These are phyloP conservation scores for Lotus japonicus DNA, from an alignment of 306 rosid genomes.

Conservation along the genomic window DNA sequence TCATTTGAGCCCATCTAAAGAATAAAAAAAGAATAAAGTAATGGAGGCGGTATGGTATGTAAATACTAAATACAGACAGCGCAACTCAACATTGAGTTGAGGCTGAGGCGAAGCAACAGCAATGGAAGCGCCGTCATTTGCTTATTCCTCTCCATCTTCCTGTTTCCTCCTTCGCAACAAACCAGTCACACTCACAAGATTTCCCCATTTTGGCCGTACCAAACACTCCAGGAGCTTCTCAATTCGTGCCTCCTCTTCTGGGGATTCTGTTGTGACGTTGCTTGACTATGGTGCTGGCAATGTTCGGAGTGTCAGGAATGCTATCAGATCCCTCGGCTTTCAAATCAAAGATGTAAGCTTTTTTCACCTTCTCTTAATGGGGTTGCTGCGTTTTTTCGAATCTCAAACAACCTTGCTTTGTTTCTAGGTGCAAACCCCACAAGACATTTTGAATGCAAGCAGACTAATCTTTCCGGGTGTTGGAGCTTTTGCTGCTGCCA, in stretches of 20 bases:
- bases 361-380: background rate
- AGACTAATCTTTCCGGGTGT: slow-evolving; percentile 86
- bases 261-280: slow-evolving; percentile 63
- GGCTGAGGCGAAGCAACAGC: background rate
- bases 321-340: slow-evolving; percentile 74
- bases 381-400: background rate
- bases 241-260: slow-evolving; percentile 60
- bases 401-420: background rate
- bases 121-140: slow-evolving; percentile 75
- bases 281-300: slow-evolving; percentile 96
- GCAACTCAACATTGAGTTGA: too few species aligned
- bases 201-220: slow-evolving; percentile 14
- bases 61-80: too few species aligned
- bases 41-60: too few species aligned
- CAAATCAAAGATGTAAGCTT: slow-evolving; percentile 72
- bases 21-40: too few species aligned
- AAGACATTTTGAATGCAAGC: slow-evolving; percentile 76
- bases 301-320: slow-evolving; percentile 87
- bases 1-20: too few species aligned
- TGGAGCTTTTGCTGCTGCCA: slow-evolving; percentile 89
- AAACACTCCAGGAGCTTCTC: slow-evolving; percentile 39
- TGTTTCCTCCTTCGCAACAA: slow-evolving; percentile 42
- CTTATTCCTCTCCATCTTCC: slow-evolving; percentile 35
- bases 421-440: slow-evolving; percentile 70
- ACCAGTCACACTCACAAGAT: background rate